A percentile compares a stretch with the other conserved stretches of the same genome.
phyloP scores from a whole-genome alignment of 257 asterid genomes.

The Rehmannia glutinosa region DNA sequence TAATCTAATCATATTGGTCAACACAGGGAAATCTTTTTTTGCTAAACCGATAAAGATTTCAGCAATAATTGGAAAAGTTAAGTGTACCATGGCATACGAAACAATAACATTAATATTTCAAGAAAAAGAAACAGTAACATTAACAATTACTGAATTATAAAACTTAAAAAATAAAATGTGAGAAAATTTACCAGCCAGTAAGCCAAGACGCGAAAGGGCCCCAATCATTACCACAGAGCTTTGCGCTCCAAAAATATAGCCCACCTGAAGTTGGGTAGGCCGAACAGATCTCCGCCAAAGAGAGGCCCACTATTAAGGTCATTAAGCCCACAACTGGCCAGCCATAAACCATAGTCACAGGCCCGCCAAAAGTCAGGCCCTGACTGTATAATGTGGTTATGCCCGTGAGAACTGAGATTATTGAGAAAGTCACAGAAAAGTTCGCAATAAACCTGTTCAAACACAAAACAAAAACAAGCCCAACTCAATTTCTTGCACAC shows the following conservation, averaged over 20 bases:
- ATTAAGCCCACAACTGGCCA: slow-evolving; percentile 54
- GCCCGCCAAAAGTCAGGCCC: slow-evolving; percentile 47
- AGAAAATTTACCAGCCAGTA: slow-evolving; percentile 48
- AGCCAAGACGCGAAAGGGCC: slow-evolving; percentile 63
- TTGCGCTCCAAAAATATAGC: slow-evolving; percentile 60
- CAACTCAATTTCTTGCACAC: not conserved
- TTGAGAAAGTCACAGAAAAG: slow-evolving; percentile 50
- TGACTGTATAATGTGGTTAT: slow-evolving; percentile 39
- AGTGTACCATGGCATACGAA: no score
- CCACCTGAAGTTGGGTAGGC: slow-evolving; percentile 73
- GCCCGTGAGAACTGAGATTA: slow-evolving; percentile 42
- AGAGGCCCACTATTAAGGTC: slow-evolving; percentile 41
- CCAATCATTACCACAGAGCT: slow-evolving; percentile 32
- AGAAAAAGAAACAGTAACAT: no score
- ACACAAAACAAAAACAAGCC: not conserved
- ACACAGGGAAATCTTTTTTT: no score
- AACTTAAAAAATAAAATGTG: not conserved
- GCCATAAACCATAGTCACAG: slow-evolving; percentile 50
- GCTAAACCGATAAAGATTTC: no score
- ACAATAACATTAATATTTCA: no score
- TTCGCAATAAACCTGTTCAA: slow-evolving; percentile 40
- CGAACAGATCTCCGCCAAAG: slow-evolving; percentile 60
- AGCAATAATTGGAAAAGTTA: no score
- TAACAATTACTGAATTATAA: no score
- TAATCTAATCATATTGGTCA: no score